Base-by-base conservation (phyloP, 768 basidiomycete genomes). In the Gloeostereum incarnatum region DNA sequence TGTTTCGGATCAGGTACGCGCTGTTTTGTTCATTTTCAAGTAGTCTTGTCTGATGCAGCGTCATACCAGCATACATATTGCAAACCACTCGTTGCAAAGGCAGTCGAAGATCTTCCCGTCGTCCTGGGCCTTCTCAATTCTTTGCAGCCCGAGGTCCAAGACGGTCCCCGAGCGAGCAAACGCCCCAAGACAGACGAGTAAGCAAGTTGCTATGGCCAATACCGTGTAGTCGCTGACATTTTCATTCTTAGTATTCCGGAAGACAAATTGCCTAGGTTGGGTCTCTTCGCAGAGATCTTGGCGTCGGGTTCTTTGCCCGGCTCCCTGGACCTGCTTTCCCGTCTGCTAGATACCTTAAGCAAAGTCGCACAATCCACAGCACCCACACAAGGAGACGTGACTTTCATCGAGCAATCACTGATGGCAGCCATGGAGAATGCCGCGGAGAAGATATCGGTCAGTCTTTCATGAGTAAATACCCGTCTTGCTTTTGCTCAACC, bases 361-460 rank as follows among this genome's bases (percentile, higher is more conserved):
- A 74, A 67, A 38, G 67, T 91, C 10, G 60, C 77, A 2, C 78
- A 77, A 38, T 64, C 71, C 11, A 61, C 73, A 5, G 65, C 75
- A 6, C 53, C 69, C 23, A 57, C 69, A 4, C 66, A 69, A 22
- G 71, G 78, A n/a, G 86, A 85, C 36, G 68, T 79, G 13, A 78
- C 69, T 45, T 94, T 88, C 48, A 61, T 84, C 8, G 79, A 88
- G 53, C 92, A 94, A 55, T 68, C 90, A 40, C 53, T 94, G 16
- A 83, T 94, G 72, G 78, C 81, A 7, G 84, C 84, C 2, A 66
- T 93, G 17, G 83, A 87, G 45, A 75, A 69, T 46, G 65, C 70
- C 7, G 73, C 82, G 3, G 63, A 61, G 13, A 69, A 71, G 40
- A 63, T 84, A 18, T 60, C 53, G 39, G 87, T 82, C 48, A 42